Conservation (phyloP, 1,284 basidiomycete species). For the Heterobasidion annosum region DNA sequence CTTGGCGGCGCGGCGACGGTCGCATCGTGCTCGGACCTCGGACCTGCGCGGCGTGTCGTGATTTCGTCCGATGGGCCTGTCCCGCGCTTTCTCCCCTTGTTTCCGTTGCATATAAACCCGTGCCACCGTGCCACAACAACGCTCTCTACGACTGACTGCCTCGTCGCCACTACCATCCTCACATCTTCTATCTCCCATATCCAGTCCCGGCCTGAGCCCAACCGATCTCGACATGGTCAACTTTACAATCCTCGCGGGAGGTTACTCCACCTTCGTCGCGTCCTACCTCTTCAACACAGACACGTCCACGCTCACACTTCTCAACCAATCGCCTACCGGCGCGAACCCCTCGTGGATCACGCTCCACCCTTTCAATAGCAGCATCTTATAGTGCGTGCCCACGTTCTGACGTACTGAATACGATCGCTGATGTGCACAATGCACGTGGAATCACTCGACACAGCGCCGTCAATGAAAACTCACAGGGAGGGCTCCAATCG, state of each 20-base stretch:
- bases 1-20: too few relatives aligned
- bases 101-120: too few relatives aligned
- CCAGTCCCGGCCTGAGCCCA: too few relatives aligned
- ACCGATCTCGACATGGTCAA: conserved; percentile 32
- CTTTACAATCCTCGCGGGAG: conserved; percentile 53
- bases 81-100: too few relatives aligned
- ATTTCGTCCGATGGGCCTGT: too few relatives aligned
- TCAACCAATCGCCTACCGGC: conserved; percentile 40
- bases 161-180: too few relatives aligned
- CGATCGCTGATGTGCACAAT: background rate
- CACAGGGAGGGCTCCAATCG: conserved; percentile 40
- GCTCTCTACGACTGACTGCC: too few relatives aligned
- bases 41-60: background rate
- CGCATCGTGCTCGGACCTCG: too few relatives aligned
- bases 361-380: conserved; percentile 39
- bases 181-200: too few relatives aligned
- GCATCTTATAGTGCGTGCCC: conserved; percentile 45
- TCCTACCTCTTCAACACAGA: conserved; percentile 48
- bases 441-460: background rate
- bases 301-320: conserved; percentile 33
- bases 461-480: conserved; percentile 50
- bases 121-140: too few relatives aligned
- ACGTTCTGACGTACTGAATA: background rate
- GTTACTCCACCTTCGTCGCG: conserved; percentile 51
- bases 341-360: conserved; percentile 49